Evolutionary conservation across 2,329 filamentous ascomycete species (phyloP), one percentile per base, ranked within the genome.

Genomic region (Diaporthe nobilis): DNA sequence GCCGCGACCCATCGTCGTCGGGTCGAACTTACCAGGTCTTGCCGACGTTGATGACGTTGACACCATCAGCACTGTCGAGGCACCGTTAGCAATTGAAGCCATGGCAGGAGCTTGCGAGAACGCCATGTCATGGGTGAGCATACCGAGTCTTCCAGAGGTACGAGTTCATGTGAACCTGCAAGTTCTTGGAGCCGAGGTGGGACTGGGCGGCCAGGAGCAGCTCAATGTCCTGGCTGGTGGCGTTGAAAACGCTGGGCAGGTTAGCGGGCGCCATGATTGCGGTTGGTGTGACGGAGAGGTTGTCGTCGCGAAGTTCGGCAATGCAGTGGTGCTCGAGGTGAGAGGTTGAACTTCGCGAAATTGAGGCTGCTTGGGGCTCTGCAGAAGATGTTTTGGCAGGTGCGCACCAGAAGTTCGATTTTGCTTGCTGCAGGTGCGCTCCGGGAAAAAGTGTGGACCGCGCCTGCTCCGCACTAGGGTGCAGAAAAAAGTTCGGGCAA

Each of bases 1-100:
- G 13, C 31, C 37, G 55, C 65, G 57, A 60, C n/a, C 9, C 44
- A 20, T 63, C 58, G 34, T 63, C 25, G 22, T 17, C 44, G 12
- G 57, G 20, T 73, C 68, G 70, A 78, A 87, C 93, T 81, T 93
- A 98, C 95, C 96, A 99, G 89, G 97, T 99, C 95, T 99, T 99
- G 91, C 96, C 96, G 88, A 99, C 95, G 93, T 99, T 99, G 88
- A 99, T 92, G 82, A 99, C 92, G 88, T 99, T 99, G 90, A 99
- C 94, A 89, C 97, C 97, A 85, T 99, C 97, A 81, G 95, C 94
- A 86, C 97, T 95, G 87, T 95, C 98, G 15, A 34, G 31, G 15
- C 13, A 17, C 37, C 20, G 73, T 77, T 42, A 77, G 75, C 70
- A 67, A 57, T 65, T 60, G 49, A 58, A 28, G 13, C 20, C 39